Evolutionary conservation across 2,329 filamentous ascomycete species (phyloP).

Genomic region (Cercospora zeina): DNA sequence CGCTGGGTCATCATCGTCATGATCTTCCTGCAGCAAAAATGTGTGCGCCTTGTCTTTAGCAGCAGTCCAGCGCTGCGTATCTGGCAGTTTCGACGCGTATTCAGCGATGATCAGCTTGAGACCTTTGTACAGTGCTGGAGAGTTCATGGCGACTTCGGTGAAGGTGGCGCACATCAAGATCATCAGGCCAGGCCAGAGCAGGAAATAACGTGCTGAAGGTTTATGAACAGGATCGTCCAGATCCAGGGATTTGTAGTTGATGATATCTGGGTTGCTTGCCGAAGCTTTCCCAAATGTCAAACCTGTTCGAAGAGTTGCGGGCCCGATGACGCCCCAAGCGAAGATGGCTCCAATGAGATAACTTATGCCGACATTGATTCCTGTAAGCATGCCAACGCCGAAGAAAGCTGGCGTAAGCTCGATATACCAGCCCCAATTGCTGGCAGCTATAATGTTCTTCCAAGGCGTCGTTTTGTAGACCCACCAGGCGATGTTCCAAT

Average conservation of each 20-base stretch:
- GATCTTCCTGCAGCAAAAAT: constrained; percentile 22
- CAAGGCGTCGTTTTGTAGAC: constrained; percentile 27
- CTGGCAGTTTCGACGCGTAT: constrained; percentile 13
- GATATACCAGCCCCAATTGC: constrained; percentile 63
- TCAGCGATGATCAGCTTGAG: constrained; percentile 16
- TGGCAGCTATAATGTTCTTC: constrained; percentile 53
- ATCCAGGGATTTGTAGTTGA: constrained; percentile 42
- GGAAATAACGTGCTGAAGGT: constrained; percentile 51
- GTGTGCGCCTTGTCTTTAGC: constrained; percentile 16
- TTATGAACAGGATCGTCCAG: constrained; percentile 28
- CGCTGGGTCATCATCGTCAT: constrained; percentile 50
- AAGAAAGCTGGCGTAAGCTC: constrained; percentile 63
- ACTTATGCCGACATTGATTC: constrained; percentile 59
- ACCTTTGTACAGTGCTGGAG: constrained; percentile 19
- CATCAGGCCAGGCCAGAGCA: constrained; percentile 52
- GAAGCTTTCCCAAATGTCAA: constrained; percentile 45
- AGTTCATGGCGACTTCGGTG: constrained; percentile 35
- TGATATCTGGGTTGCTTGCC: constrained; percentile 39
- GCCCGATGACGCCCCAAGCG: constrained; percentile 59
- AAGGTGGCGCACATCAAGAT: constrained; percentile 48
- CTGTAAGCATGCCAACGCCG: constrained; percentile 59
- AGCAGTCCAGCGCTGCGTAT: background rate
- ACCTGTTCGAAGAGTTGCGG: constrained; percentile 54
- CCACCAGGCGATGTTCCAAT: constrained; percentile 38
- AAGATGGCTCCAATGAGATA: constrained; percentile 57